A percentile compares a stretch with the other conserved stretches of the same genome.
Evolutionary conservation across 805 yeast genomes (phyloP).

Genomic region (Lachancea lanzarotensis): DNA sequence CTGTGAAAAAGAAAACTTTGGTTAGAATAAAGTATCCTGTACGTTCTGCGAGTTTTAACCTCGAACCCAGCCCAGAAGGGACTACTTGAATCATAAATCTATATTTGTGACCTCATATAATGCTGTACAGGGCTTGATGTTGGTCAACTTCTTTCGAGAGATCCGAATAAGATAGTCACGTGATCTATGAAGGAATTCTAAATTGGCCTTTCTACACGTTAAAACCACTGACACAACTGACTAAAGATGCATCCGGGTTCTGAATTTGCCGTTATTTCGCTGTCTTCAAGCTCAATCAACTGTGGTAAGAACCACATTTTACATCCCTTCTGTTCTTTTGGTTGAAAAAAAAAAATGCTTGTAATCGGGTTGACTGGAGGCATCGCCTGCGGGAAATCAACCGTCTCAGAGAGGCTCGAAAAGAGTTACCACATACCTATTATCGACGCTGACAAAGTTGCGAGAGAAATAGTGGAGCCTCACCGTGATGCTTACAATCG

Average conservation of each 20-base stretch:
- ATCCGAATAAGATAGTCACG: neutral
- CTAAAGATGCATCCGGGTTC: no score
- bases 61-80: no score
- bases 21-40: no score
- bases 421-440: conserved; percentile 50
- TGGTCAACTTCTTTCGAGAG: neutral
- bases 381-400: conserved; percentile 93
- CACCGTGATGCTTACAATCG: conserved; percentile 63
- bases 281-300: no score
- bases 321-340: neutral
- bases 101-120: no score
- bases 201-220: neutral
- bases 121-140: no score
- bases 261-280: no score
- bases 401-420: conserved; percentile 60
- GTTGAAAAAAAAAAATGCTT: conserved; percentile 46
- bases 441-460: conserved; percentile 88
- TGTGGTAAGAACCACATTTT: neutral
- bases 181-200: neutral
- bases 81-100: no score
- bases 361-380: conserved; percentile 96
- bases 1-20: no score
- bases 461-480: conserved; percentile 78
- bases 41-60: no score
- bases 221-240: no score